These are phyloP conservation scores for Umbelopsis ramanniana DNA, from an alignment of 192 early-diverging fungal genomes.

Conservation along the genomic window DNA sequence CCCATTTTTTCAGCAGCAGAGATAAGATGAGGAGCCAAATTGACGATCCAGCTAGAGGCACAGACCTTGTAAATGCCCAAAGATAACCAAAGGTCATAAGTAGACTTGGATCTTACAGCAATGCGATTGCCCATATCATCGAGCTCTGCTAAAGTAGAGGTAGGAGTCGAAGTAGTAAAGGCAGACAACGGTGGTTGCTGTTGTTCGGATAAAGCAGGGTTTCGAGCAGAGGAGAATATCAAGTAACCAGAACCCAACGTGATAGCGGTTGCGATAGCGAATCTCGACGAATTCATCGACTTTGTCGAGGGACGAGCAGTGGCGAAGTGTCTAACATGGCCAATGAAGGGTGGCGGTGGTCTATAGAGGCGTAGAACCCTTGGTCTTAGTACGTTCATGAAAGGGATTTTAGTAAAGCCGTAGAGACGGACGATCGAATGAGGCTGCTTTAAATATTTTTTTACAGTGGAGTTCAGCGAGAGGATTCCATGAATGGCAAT, in stretches of 20 bases:
- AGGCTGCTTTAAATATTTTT: conserved; percentile 10
- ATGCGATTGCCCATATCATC: conserved; percentile 44
- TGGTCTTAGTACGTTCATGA: background rate
- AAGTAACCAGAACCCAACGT: conserved; percentile 2
- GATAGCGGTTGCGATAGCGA: conserved; percentile 15
- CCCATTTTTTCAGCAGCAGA: conserved; percentile 55
- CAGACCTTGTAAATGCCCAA: conserved; percentile 72
- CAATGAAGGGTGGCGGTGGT: background rate
- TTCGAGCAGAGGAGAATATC: background rate
- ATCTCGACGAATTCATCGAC: background rate
- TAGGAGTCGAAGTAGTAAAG: conserved; percentile 19
- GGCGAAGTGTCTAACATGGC: background rate
- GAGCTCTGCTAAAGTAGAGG: conserved; percentile 34
- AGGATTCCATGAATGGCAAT: conserved; percentile 20
- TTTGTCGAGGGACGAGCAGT: background rate
- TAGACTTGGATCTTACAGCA: conserved; percentile 54
- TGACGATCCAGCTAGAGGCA: conserved; percentile 60
- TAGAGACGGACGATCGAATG: background rate
- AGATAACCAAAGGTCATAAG: conserved; percentile 62
- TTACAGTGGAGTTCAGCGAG: background rate
- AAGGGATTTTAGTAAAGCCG: background rate
- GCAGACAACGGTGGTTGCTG: conserved; percentile 17
- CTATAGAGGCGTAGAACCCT: background rate
- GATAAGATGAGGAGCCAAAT: conserved; percentile 59
- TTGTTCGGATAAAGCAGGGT: conserved; percentile 3